phyloP scores from a whole-genome alignment of 164 flowering plant genomes.

The Vitis riparia region DNA sequence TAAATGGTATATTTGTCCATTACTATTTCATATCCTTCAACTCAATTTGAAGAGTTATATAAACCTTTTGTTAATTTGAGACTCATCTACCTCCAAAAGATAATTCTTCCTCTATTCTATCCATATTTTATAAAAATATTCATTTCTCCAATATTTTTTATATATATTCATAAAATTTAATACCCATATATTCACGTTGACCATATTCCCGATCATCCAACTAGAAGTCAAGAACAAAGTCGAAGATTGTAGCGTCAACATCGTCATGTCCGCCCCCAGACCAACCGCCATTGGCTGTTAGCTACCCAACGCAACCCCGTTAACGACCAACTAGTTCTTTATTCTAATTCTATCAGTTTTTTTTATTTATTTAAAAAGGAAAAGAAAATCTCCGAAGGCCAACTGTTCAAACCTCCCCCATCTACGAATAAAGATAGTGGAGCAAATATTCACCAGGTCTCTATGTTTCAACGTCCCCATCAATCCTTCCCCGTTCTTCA shows the following conservation, averaged over 20 bases:
- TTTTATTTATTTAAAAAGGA: neutral
- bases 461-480: slow-evolving; percentile 8
- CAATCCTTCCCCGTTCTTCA: neutral
- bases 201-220: too few relatives aligned
- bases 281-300: neutral
- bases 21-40: too few relatives aligned
- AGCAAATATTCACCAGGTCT: neutral
- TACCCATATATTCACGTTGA: too few relatives aligned
- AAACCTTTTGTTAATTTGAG: too few relatives aligned
- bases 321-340: neutral
- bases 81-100: too few relatives aligned
- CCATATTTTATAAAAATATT: too few relatives aligned
- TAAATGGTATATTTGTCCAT: too few relatives aligned
- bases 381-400: neutral
- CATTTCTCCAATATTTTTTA: too few relatives aligned
- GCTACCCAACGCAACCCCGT: neutral
- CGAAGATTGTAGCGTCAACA: slow-evolving; percentile 15
- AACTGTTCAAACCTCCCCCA: slow-evolving; percentile 10
- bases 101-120: too few relatives aligned
- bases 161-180: too few relatives aligned
- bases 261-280: slow-evolving; percentile 21
- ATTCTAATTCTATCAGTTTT: neutral
- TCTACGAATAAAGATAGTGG: slow-evolving; percentile 5
- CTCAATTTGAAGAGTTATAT: too few relatives aligned
- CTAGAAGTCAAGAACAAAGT: slow-evolving; percentile 4